Percentiles rank a stretch among this genome's conserved stretches.
Evolutionary conservation across 331 rosid genomes (phyloP).

Genomic region (Cydonia oblonga): DNA sequence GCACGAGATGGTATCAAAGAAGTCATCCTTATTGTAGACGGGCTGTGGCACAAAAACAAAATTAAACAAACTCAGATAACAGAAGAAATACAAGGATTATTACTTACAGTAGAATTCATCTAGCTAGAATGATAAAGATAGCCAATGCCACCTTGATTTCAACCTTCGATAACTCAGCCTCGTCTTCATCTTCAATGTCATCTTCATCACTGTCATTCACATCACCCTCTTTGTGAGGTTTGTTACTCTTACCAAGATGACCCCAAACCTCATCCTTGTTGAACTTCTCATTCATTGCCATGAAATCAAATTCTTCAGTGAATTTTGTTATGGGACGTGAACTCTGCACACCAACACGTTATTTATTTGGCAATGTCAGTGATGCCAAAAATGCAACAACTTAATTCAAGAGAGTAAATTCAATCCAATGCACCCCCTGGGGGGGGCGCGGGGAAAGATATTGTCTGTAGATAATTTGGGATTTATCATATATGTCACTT

Average conservation of each 20-base stretch:
- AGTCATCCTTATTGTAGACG: constrained; percentile 57
- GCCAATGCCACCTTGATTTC: constrained; percentile 24
- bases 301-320: constrained; percentile 71
- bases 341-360: constrained; percentile 29
- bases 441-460: no score
- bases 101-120: not conserved
- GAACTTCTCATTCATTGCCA: constrained; percentile 70
- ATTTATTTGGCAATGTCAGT: not conserved
- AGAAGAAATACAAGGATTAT: not conserved
- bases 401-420: not conserved
- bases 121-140: not conserved
- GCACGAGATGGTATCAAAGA: constrained; percentile 54
- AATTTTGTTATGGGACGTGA: constrained; percentile 37
- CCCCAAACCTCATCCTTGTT: constrained; percentile 87
- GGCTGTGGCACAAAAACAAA: constrained; percentile 29
- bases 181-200: constrained; percentile 30
- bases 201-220: constrained; percentile 38
- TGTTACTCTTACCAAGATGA: constrained; percentile 54
- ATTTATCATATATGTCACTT: not conserved
- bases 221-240: constrained; percentile 35
- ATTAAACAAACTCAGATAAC: constrained; percentile 4
- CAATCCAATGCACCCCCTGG: no score
- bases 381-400: not conserved
- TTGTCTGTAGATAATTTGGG: no score
- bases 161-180: constrained; percentile 21